Base-by-base conservation (phyloP, 768 basidiomycete species). In the Rhizopogon vinicolor region DNA sequence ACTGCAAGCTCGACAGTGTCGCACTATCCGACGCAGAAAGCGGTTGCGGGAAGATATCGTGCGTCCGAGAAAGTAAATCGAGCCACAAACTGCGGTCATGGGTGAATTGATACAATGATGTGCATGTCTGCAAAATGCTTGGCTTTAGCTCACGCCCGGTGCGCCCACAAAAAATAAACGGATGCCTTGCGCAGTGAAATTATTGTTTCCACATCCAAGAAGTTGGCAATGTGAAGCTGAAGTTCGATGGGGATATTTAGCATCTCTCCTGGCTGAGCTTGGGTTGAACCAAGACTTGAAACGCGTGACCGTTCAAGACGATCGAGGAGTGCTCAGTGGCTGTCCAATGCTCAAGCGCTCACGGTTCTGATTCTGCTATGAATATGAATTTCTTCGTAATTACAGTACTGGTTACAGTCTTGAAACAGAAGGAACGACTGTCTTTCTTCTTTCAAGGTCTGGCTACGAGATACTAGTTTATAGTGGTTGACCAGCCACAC, bases 101-200 rank as follows among this genome's bases (percentile, higher is more conserved):
- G 12, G 60, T 68, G 48, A 67, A 44, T 7, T 18, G 39, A 33
- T 45, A 18, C 41, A 67, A 59, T 22, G 44, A 49, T 44, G 55
- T 66, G 60, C 64, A 68, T 58, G 67, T 68, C 66, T 67, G 42
- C 16, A 37, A 25, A 25, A 49, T 37, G 48, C 35, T 33, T 22
- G 14, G 22, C 19, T 49, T 49, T 16, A 49, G 48, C 8, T 37
- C 48, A 37, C 8, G 48, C 19, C 33, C 1, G 25, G 9, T 25
- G 14, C 18, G 22, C 48, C 5, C 9, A 37, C 48, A 28, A 12
- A 35, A 39, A 37, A 53, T 45, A 7, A 52, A 18, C 9, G 13
- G 13, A 19, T 55, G 44, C 66, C 62, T 51, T 58, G 57, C 57
- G 58, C 40, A 67, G 41, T 5, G 62, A 41, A 44, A 67, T 13